Percentiles rank a stretch among this genome's conserved stretches.
phyloP scores from a whole-genome alignment of 1,139 yeast species.

The Hansenula lynferdii region DNA sequence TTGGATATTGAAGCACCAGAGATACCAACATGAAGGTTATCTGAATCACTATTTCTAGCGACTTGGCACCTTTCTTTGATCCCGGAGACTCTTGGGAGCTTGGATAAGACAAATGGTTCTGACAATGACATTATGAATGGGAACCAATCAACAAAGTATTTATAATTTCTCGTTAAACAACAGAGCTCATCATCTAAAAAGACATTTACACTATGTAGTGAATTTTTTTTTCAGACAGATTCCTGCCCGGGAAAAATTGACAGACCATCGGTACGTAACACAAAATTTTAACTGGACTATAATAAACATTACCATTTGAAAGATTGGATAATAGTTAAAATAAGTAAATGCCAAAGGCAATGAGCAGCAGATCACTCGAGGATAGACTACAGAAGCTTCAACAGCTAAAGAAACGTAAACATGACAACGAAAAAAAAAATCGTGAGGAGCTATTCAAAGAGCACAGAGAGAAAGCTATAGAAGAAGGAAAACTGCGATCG shows the following conservation, averaged over 20 bases:
- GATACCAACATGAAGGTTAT: conserved; percentile 50
- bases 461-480: conserved; percentile 30
- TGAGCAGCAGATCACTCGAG: conserved; percentile 3
- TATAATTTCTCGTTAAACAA: too few species aligned
- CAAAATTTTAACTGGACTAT: too few species aligned
- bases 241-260: background rate
- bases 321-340: too few species aligned
- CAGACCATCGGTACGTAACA: background rate
- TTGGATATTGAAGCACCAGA: conserved; percentile 74
- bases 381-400: conserved; percentile 23
- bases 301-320: too few species aligned
- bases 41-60: conserved; percentile 13
- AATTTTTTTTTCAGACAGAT: background rate
- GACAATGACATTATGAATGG: conserved; percentile 21
- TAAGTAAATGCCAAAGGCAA: too few species aligned
- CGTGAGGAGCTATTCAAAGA: conserved; percentile 38
- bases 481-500: conserved; percentile 24
- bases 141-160: too few species aligned
- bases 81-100: conserved; percentile 21
- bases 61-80: conserved; percentile 12
- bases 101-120: conserved; percentile 16
- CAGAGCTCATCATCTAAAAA: too few species aligned
- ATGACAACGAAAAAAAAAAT: conserved; percentile 31
- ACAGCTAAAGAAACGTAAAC: conserved; percentile 25
- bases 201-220: background rate